Base-by-base conservation (phyloP, 2,329 filamentous ascomycete species). In the Claviceps digitariae region DNA sequence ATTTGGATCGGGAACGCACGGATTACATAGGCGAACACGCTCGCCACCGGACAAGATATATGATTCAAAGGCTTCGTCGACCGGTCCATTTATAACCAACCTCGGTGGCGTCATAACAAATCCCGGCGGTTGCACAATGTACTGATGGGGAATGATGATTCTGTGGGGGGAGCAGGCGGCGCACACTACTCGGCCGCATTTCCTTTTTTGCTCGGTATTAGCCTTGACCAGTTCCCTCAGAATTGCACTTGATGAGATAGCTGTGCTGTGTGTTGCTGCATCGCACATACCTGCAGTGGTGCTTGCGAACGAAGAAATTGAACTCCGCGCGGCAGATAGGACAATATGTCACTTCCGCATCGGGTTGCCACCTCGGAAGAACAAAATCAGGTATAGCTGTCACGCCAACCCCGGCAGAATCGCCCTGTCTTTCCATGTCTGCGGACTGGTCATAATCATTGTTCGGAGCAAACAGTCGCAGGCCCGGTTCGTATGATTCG, bases 121-220 rank as follows among this genome's bases (percentile, higher is more conserved):
- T 54, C 66, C 74, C 1, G 86, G 85, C 3, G 87, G 86, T 48
- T 85, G 84, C 27, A 96, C 90, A 58, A 97, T 95, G 66, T 88
- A 97, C 64, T 93, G 87, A 58, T 90, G 81, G 1, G 91, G 91
- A 57, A 97, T 96, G 3, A 87, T 95, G 64, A 97, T 97, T 56
- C 90, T 82, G 67, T 97, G 91, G 3, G 91, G 91, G 2, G 91
- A 96, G 71, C 91, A 97, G 21, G 82, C 76, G 54, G 84, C 83
- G 68, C 91, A 97, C 25, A 97, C 91, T 9, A 97, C 90, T 56
- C 90, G 77, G 47, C 91, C 91, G 65, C 91, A 97, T 78, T 95
- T 96, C 60, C 84, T 86, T 48, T 21, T 5, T 48, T 21, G 3
- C 4, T 21, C 15, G n/a, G 15, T 7, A 47, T 64, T 47, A 62